Percentiles rank a stretch among this genome's conserved stretches.
Conservation (phyloP, 1,139 yeast genomes). For the Pichia sp. region DNA sequence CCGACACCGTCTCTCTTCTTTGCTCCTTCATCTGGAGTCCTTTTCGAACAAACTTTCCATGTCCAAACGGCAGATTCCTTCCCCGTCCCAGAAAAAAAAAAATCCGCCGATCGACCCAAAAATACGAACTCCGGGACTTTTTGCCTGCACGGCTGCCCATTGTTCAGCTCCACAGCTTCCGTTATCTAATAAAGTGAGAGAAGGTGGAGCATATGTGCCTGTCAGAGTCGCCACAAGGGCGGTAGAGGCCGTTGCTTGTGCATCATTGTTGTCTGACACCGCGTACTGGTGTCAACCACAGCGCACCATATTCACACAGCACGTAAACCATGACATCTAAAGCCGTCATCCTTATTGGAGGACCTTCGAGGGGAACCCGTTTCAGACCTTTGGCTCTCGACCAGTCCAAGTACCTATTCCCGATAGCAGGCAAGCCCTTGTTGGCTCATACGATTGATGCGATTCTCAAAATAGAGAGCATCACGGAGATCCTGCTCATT, state of each 20-base stretch:
- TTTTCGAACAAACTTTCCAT: too few species aligned
- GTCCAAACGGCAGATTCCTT: too few species aligned
- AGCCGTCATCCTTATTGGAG: slow-evolving; percentile 44
- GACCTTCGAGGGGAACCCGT: slow-evolving; percentile 60
- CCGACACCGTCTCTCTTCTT: too few species aligned
- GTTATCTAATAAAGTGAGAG: not conserved
- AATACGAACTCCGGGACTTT: not conserved
- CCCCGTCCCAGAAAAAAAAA: too few species aligned
- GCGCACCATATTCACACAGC: too few species aligned
- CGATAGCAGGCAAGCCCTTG: slow-evolving; percentile 59
- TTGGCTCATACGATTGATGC: slow-evolving; percentile 54
- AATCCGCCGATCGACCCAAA: too few species aligned
- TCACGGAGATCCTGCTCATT: slow-evolving; percentile 49
- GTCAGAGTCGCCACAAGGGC: not conserved
- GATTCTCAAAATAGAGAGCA: slow-evolving; percentile 39
- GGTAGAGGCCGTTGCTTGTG: not conserved
- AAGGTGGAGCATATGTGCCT: not conserved
- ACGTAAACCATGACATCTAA: slow-evolving; percentile 19
- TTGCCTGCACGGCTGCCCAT: not conserved
- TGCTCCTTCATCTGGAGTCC: too few species aligned
- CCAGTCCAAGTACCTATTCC: slow-evolving; percentile 57
- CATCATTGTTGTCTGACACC: too few species aligned
- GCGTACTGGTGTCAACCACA: too few species aligned
- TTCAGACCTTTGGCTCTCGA: slow-evolving; percentile 59
- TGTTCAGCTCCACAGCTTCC: not conserved